A percentile compares a stretch with the other conserved stretches of the same genome.
Evolutionary conservation across 2,329 filamentous ascomycete species (phyloP).

Genomic region (Plectosphaerella sp.): DNA sequence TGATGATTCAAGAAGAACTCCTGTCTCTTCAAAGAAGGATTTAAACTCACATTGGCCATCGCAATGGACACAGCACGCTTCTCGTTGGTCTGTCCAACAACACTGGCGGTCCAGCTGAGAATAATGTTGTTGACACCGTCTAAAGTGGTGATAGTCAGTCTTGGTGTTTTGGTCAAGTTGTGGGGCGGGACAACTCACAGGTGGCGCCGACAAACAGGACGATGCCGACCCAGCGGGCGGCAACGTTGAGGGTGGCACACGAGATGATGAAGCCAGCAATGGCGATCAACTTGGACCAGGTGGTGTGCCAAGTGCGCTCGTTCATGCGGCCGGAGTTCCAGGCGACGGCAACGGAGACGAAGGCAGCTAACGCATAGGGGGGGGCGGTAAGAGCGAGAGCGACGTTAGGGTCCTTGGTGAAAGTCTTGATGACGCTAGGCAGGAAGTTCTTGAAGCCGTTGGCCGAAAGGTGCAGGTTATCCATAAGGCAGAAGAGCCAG

Average conservation of each 20-base stretch:
- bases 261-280: conserved; percentile 20
- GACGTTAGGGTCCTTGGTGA: conserved; percentile 36
- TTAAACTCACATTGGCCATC: conserved; percentile 9
- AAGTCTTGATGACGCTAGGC: conserved; percentile 31
- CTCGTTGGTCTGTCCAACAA: conserved; percentile 39
- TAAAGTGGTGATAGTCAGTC: background rate
- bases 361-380: conserved; percentile 35
- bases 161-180: background rate
- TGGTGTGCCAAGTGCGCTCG: conserved; percentile 44
- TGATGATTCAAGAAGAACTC: too few relatives aligned
- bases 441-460: conserved; percentile 36
- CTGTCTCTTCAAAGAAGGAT: too few relatives aligned
- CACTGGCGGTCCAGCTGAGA: conserved; percentile 34
- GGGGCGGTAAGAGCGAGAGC: conserved; percentile 43
- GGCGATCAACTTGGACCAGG: conserved; percentile 34
- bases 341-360: conserved; percentile 29
- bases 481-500: conserved; percentile 46
- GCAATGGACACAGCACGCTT: conserved; percentile 40
- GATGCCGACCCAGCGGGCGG: conserved; percentile 18
- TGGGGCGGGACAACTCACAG: conserved; percentile 5
- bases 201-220: conserved; percentile 32
- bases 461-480: conserved; percentile 45
- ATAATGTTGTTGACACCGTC: conserved; percentile 37
- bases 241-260: conserved; percentile 17
- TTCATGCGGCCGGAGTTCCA: conserved; percentile 40